Base-by-base conservation (phyloP, 305 asterid species). In the Solanum hybrid region DNA sequence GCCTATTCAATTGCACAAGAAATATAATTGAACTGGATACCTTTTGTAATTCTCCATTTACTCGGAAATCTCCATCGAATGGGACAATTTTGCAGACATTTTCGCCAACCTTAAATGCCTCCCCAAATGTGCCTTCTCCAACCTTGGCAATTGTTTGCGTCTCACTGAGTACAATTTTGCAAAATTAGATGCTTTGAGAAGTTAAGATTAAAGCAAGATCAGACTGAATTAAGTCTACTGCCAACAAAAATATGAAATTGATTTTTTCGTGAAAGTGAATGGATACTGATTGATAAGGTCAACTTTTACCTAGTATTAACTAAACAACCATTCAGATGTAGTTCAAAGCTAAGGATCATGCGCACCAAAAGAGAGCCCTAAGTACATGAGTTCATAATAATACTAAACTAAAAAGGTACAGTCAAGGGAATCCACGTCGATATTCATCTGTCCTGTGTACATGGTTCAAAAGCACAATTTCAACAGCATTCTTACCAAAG, bases 91-190 rank as follows among this genome's bases (percentile, higher is more conserved):
- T 97, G 91, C 98, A 95, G 34, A 97, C 99, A 85, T 91, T 90
- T 80, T 92, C 91, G 2, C 98, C 98, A 85, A 95, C 96, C 93
- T 93, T 97, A 92, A 94, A 97, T 85, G 99, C 99, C 95, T 97
- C 99, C 75, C 99, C 99, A 86, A 81, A 97, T 64, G 99, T 97
- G 69, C 99, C 99, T 95, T 97, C 98, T 71, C 99, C 99, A 29
- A 97, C 94, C 93, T 97, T 97, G 42, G 91, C 87, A 79, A 97
- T 92, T 89, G 89, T 90, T 90, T 91, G 93, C 51, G 86, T 81
- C 89, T 93, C 95, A 93, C 99, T 97, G 94, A 89, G 88, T 78
- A 77, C 82, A 82, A 84, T 87, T 87, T 60, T 86, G 40, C 87
- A 17, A 84, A 51, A 51, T 26, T 84, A 31, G 76, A 84, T 84